Base-by-base conservation (phyloP, 108 stramenopile genomes). In the Skeletonema marinoi region DNA sequence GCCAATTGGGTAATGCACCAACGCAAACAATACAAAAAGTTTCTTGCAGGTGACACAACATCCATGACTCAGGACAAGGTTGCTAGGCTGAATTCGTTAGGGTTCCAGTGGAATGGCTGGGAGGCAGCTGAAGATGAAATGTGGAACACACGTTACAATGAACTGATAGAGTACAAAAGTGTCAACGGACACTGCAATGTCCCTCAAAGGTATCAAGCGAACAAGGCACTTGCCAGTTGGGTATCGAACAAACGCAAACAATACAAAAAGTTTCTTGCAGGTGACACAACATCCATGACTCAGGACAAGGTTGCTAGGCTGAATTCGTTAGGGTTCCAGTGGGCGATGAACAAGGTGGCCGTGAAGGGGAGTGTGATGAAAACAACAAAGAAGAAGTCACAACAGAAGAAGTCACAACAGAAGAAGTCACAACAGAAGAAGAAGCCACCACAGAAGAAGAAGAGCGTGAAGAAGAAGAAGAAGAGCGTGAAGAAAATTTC, bases 261-360 rank as follows among this genome's bases (percentile, higher is more conserved):
- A 87, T 93, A 81, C 73, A 85, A 68, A 67, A 70, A 82, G 32
- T 68, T 86, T 39, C 63, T 80, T 29, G 70, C 84, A 60, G 89
- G 86, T 14, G 72, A 89, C 21, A 85, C 86, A 69, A 87, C 89
- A 14, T 80, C 83, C 32, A 72, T 93, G 82, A 93, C 92, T 6
- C 83, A 85, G 10, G 88, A 93, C 65, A 85, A 86, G 44, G 60
- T 90, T 30, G 77, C 88, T 79, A 86, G 77, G 62, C 81, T 93
- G 32, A 81, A 89, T 25, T 63, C 48, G 17, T 67, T 87, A 58
- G 89, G 86, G 3, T 93, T 93, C 77, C 73, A 78, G 3, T 93
- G 90, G 90, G 65, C 38, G 60, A 71, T 25, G 25, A 25, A 25
- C 25, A 25, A 25, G 25, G 25, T 25, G 25, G 25, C 25, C 25